Percentiles rank a stretch among this genome's conserved stretches.
Evolutionary conservation across 1,139 yeast genomes (phyloP).

Genomic region (Hyphopichia burtonii): DNA sequence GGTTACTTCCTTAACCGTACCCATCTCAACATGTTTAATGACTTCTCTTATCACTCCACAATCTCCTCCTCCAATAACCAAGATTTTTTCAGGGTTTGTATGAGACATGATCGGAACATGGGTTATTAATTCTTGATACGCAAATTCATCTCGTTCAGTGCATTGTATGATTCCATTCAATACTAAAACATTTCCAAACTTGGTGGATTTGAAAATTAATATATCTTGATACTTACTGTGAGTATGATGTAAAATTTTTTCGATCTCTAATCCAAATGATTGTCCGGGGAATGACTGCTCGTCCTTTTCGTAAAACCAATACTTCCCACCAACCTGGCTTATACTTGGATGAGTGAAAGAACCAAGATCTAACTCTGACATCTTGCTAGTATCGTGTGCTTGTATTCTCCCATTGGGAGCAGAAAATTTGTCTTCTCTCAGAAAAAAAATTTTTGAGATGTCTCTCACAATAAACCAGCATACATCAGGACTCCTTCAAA

Average conservation of each 20-base stretch:
- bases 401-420: no score
- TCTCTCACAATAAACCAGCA: no score
- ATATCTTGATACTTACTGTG: slow-evolving; percentile 45
- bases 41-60: slow-evolving; percentile 90
- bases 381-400: neutral
- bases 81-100: slow-evolving; percentile 67
- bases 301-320: slow-evolving; percentile 44
- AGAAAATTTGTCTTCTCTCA: no score
- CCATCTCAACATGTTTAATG: slow-evolving; percentile 60
- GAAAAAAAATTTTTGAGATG: no score
- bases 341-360: neutral
- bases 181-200: slow-evolving; percentile 82
- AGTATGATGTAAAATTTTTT: slow-evolving; percentile 34
- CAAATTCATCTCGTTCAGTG: slow-evolving; percentile 86
- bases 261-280: slow-evolving; percentile 39
- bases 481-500: no score
- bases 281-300: slow-evolving; percentile 45
- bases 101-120: slow-evolving; percentile 79
- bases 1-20: slow-evolving; percentile 63
- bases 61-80: slow-evolving; percentile 93
- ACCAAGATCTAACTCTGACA: neutral
- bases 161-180: slow-evolving; percentile 86
- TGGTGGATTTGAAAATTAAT: slow-evolving; percentile 68
- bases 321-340: slow-evolving; percentile 18
- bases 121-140: slow-evolving; percentile 86